Percentiles rank a stretch among this genome's conserved stretches.
Conservation (phyloP, 768 basidiomycete genomes). For the Rhizopogon vesiculosus region DNA sequence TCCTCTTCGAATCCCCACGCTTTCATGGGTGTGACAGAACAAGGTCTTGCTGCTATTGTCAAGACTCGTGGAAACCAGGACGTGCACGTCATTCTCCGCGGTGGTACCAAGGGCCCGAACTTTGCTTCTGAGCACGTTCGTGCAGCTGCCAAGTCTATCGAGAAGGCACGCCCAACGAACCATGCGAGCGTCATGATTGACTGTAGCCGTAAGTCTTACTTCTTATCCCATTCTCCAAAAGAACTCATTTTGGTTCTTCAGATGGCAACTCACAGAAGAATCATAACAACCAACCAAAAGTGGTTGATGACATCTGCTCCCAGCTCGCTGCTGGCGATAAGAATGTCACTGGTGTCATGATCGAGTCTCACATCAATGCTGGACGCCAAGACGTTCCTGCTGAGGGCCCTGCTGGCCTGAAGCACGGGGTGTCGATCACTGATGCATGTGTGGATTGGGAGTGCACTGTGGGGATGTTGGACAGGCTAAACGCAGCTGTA, state of each 20-base stretch:
- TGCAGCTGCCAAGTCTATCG: constrained; percentile 55
- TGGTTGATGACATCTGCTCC: constrained; percentile 61
- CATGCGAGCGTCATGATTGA: constrained; percentile 83
- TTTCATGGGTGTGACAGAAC: constrained; percentile 91
- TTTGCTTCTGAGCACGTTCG: constrained; percentile 70
- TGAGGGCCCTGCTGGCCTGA: constrained; percentile 61
- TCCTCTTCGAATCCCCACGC: constrained; percentile 89
- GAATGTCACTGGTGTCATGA: constrained; percentile 92
- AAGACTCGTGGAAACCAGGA: constrained; percentile 82
- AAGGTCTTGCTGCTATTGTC: constrained; percentile 92
- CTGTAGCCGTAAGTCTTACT: constrained; percentile 59
- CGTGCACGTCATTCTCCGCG: constrained; percentile 94
- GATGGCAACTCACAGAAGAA: constrained; percentile 97
- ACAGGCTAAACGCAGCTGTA: constrained; percentile 53
- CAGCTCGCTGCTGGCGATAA: constrained; percentile 69
- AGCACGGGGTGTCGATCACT: constrained; percentile 83
- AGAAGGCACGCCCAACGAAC: constrained; percentile 50
- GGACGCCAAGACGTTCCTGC: constrained; percentile 87
- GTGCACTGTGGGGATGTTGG: constrained; percentile 70
- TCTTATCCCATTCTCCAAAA: not conserved
- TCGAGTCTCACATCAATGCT: constrained; percentile 91
- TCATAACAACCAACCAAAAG: constrained; percentile 87
- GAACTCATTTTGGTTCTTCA: constrained; percentile 16
- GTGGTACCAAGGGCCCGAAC: constrained; percentile 90
- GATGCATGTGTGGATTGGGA: constrained; percentile 92